Base-by-base conservation (phyloP, 306 rosid genomes). In the Rosa multiflora region DNA sequence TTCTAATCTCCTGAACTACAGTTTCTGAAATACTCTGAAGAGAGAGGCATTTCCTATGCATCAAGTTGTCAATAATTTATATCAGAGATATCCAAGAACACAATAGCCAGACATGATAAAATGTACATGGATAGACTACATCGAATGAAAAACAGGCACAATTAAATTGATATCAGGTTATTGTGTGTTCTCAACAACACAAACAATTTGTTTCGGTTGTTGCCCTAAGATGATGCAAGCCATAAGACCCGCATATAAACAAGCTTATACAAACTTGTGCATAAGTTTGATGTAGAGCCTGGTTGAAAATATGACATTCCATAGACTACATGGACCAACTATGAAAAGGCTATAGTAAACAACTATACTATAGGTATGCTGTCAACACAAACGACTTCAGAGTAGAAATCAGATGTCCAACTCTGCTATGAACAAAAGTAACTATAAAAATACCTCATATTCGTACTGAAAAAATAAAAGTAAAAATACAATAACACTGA, bases 1-100 rank as follows among this genome's bases (percentile, higher is more conserved):
- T 92, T 83, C 72, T 94, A 20, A 92, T 82, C 78, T 92, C 97
- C 78, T 78, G 92, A 85, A 92, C 97, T 42, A 88, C 92, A 70
- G 91, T 84, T 82, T 92, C 97, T 20, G 88, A 88, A 69, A 89
- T 86, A 72, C 86, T 83, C 79, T 88, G 94, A 76, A 91, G 90
- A 56, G 92, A 90, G 83, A 87, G 87, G 76, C 82, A 86, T 86
- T 92, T 92, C 83, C 98, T 92, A 76, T 81, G 79, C 66, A 23
- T 59, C 10, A 77, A 32, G 52, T 11, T 21, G 59, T 77, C 40
- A 59, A 20, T 75, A 13, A 43, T 35, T 47, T 10, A 52, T 2
- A 55, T 55, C 20, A 15, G 26, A 68, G 15, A 40, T 18, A 59
- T 18, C 69, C 5, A 59, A 29, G 52, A 44, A 20, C 23, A 14